phyloP scores from a whole-genome alignment of 441 rosid species.

The Bocquillonia castaneifolia region DNA sequence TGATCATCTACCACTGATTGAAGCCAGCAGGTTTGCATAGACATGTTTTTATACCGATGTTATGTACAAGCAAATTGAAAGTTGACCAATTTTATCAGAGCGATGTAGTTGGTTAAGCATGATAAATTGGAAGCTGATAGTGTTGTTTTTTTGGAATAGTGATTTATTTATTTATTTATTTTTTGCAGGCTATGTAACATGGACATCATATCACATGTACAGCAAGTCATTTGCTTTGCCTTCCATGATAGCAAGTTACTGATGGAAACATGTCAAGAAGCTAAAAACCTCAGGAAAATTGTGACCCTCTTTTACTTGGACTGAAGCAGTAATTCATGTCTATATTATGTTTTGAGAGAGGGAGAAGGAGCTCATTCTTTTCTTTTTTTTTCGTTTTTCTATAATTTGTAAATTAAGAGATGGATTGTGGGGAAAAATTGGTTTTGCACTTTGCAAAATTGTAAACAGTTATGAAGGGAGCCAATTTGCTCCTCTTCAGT shows the following conservation, averaged over 20 bases:
- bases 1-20: constrained; percentile 83
- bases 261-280: constrained; percentile 97
- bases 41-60: not conserved
- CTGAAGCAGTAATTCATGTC: constrained; percentile 32
- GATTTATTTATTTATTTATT: too few relatives aligned
- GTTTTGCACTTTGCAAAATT: not conserved
- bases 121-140: not conserved
- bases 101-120: not conserved
- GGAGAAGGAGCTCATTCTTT: not conserved
- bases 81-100: too few relatives aligned
- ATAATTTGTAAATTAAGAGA: constrained; percentile 18
- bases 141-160: too few relatives aligned
- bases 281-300: constrained; percentile 79
- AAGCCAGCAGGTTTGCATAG: constrained; percentile 79
- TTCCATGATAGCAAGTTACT: constrained; percentile 91
- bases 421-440: not conserved
- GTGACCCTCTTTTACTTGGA: constrained; percentile 91
- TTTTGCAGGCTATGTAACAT: constrained; percentile 85
- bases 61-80: too few relatives aligned
- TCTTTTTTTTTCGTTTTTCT: constrained; percentile 12
- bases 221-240: constrained; percentile 92
- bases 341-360: constrained; percentile 13
- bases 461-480: constrained; percentile 10
- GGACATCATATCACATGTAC: constrained; percentile 93
- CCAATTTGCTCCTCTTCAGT: constrained; percentile 27